Evolutionary conservation across 106 monocot genomes (phyloP).

Genomic region (Allium sativum): DNA sequence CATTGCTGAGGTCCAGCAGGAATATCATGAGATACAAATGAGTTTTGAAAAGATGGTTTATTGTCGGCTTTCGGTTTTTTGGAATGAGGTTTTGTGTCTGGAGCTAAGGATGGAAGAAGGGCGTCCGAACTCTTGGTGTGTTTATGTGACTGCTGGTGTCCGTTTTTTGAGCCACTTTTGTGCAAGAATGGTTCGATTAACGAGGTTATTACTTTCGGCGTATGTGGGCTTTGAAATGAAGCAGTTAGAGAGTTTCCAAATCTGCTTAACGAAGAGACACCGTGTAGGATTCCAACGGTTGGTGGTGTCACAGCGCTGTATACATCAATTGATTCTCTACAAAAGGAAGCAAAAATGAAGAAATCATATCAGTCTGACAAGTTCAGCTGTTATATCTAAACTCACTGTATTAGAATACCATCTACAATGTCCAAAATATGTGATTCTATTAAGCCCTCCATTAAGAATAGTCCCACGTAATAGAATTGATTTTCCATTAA

Average conservation of each 20-base stretch:
- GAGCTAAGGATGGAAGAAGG: slow-evolving; percentile 17
- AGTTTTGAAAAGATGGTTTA: background rate
- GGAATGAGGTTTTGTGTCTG: too few species aligned
- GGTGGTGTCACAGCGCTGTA: slow-evolving; percentile 70
- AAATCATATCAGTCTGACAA: too few species aligned
- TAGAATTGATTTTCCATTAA: too few species aligned
- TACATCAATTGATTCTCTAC: slow-evolving; percentile 93
- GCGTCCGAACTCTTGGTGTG: slow-evolving; percentile 56
- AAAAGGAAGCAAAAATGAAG: background rate
- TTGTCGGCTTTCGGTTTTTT: slow-evolving; percentile 15
- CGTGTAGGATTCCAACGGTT: slow-evolving; percentile 36
- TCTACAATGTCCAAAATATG: too few species aligned
- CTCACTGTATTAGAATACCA: too few species aligned
- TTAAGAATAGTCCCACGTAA: too few species aligned
- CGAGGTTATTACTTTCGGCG: slow-evolving; percentile 58
- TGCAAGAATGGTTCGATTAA: slow-evolving; percentile 69
- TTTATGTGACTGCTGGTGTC: slow-evolving; percentile 7
- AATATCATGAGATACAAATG: background rate
- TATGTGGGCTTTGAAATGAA: slow-evolving; percentile 59
- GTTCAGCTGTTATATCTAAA: too few species aligned
- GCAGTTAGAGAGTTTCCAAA: slow-evolving; percentile 61
- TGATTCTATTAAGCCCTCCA: too few species aligned
- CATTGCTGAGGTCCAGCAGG: slow-evolving; percentile 20
- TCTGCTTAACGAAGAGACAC: slow-evolving; percentile 30
- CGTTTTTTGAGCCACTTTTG: slow-evolving; percentile 6